Evolutionary conservation across 768 basidiomycete species (phyloP).

Genomic region (Galerina marginata): DNA sequence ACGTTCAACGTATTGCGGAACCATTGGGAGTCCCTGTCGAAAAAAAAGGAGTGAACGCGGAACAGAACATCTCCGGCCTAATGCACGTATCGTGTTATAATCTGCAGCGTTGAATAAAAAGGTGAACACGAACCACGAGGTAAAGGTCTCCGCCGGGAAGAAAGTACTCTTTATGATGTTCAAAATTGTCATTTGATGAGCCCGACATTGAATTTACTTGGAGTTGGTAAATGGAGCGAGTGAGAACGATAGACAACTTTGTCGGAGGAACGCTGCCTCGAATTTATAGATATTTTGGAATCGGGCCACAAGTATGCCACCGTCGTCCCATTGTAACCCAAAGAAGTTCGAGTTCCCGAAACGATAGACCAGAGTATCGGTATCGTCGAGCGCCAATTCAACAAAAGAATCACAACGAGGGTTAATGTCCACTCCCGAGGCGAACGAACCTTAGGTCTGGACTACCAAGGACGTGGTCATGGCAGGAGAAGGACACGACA

Average conservation of each 20-base stretch:
- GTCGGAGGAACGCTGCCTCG: too few relatives aligned
- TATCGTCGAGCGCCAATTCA: too few relatives aligned
- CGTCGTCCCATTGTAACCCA: too few relatives aligned
- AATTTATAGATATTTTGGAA: too few relatives aligned
- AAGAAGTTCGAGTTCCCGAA: too few relatives aligned
- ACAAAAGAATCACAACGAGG: too few relatives aligned
- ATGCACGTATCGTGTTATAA: background rate
- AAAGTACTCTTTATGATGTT: slow-evolving; percentile 45
- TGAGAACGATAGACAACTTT: background rate
- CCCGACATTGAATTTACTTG: background rate
- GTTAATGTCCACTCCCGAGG: too few relatives aligned
- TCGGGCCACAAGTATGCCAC: too few relatives aligned
- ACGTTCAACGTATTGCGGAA: slow-evolving; percentile 42
- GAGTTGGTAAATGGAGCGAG: background rate
- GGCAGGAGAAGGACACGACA: too few relatives aligned
- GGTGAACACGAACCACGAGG: slow-evolving; percentile 41
- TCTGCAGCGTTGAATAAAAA: slow-evolving; percentile 6
- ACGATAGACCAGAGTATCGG: too few relatives aligned
- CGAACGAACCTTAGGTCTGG: too few relatives aligned
- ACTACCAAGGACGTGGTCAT: too few relatives aligned
- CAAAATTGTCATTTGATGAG: background rate
- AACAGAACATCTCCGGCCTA: slow-evolving; percentile 36
- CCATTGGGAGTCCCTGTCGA: slow-evolving; percentile 52
- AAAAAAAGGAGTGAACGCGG: slow-evolving; percentile 58
- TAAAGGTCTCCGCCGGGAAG: slow-evolving; percentile 53